These are phyloP conservation scores for Ulvella scutata DNA, from an alignment of 139 green algal genomes.

Conservation along the genomic window DNA sequence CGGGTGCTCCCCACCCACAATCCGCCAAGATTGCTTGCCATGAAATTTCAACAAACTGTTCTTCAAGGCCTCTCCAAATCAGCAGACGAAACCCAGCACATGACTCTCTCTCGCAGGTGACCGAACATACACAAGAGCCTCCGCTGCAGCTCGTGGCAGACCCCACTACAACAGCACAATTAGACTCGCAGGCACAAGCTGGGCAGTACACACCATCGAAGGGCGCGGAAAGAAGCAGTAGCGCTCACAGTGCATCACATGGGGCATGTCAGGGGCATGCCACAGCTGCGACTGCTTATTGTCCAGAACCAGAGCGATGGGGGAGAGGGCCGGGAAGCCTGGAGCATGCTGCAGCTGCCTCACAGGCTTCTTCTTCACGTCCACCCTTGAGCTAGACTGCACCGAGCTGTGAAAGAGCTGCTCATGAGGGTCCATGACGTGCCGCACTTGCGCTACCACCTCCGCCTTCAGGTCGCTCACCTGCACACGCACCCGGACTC, in stretches of 20 bases:
- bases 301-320: neutral
- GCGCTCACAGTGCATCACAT: neutral
- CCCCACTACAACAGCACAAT: too few relatives aligned
- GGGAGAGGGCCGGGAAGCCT: neutral
- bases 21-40: too few relatives aligned
- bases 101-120: too few relatives aligned
- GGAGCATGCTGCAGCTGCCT: neutral
- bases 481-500: neutral
- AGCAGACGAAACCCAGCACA: too few relatives aligned
- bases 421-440: neutral
- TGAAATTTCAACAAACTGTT: too few relatives aligned
- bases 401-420: neutral
- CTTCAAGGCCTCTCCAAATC: too few relatives aligned
- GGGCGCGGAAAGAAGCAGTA: neutral
- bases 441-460: neutral
- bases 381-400: neutral
- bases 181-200: neutral
- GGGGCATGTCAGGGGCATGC: neutral
- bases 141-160: too few relatives aligned
- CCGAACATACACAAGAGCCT: too few relatives aligned
- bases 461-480: neutral
- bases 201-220: neutral
- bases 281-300: neutral
- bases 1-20: too few relatives aligned
- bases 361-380: neutral